Percentiles rank a stretch among this genome's conserved stretches.
These are phyloP conservation scores for Trichoderma sp. DNA, from an alignment of 2,329 filamentous ascomycete species.

Conservation along the genomic window DNA sequence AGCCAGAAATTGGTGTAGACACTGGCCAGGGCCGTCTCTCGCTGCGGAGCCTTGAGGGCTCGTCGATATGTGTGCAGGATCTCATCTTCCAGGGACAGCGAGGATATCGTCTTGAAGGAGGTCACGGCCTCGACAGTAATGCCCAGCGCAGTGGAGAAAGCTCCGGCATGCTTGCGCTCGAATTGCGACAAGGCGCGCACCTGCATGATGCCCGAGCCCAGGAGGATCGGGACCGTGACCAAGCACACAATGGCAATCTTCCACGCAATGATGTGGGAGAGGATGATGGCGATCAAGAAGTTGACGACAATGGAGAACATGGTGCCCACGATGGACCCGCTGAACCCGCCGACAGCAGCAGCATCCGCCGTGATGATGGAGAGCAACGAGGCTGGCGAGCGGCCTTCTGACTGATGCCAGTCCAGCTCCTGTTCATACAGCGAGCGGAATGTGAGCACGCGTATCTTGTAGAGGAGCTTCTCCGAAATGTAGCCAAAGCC, in stretches of 20 bases:
- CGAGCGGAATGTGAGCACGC: constrained; percentile 65
- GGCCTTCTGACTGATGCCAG: constrained; percentile 69
- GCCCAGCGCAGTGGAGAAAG: constrained; percentile 64
- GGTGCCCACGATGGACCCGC: constrained; percentile 70
- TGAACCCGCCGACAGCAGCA: constrained; percentile 67
- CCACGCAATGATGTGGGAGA: constrained; percentile 74
- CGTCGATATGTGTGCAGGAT: constrained; percentile 56
- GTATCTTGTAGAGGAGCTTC: constrained; percentile 64
- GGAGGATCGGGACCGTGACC: constrained; percentile 66
- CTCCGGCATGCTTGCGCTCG: constrained; percentile 64
- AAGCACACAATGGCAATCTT: constrained; percentile 74
- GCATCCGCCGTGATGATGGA: constrained; percentile 71
- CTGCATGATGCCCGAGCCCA: constrained; percentile 70
- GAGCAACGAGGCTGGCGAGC: constrained; percentile 63
- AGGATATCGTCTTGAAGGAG: constrained; percentile 64
- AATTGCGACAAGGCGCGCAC: constrained; percentile 63
- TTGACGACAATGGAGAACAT: constrained; percentile 69
- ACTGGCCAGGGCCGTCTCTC: constrained; percentile 55
- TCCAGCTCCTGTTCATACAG: constrained; percentile 67
- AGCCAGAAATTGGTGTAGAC: constrained; percentile 61
- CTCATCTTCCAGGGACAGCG: constrained; percentile 56
- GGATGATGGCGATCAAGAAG: constrained; percentile 66
- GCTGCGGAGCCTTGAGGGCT: constrained; percentile 53
- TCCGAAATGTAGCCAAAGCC: constrained; percentile 58
- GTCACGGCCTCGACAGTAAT: constrained; percentile 69